Evolutionary conservation across 148 eudicot genomes (phyloP).

Genomic region (Camellia granthamiana): DNA sequence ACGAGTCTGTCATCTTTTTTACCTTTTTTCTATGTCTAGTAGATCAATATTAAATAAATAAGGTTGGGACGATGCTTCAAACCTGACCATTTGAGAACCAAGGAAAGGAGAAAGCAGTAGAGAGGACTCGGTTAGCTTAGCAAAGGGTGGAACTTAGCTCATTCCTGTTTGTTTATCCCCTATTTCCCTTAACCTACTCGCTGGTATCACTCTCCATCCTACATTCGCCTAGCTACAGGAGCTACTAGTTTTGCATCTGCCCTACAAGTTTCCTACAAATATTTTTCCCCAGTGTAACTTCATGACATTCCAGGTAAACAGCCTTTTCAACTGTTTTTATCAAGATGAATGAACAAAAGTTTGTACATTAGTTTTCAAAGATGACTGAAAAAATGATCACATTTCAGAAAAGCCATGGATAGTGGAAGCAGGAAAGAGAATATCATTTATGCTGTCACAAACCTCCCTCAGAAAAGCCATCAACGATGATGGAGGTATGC

Average conservation of each 20-base stretch:
- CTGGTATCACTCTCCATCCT: no score
- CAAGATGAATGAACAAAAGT: background rate
- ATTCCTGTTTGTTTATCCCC: no score
- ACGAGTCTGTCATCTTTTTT: background rate
- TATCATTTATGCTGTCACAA: background rate
- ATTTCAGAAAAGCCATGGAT: no score
- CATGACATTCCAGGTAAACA: background rate
- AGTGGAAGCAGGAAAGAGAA: background rate
- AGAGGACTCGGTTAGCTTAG: no score
- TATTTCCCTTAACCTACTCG: no score
- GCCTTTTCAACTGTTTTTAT: background rate
- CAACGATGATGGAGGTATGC: constrained; percentile 95
- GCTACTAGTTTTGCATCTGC: background rate
- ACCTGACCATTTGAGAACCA: no score
- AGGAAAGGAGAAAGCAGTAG: no score
- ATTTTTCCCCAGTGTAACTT: background rate
- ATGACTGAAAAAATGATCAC: no score
- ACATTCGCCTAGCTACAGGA: no score
- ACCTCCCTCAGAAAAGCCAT: constrained; percentile 87
- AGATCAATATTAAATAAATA: no score
- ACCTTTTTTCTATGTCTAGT: no score
- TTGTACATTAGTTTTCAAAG: background rate
- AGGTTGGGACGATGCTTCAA: no score
- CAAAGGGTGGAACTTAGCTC: background rate
- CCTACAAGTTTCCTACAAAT: constrained; percentile 1